Base-by-base conservation (phyloP, 2,329 filamentous ascomycete species). In the Aspergillus texensis region DNA sequence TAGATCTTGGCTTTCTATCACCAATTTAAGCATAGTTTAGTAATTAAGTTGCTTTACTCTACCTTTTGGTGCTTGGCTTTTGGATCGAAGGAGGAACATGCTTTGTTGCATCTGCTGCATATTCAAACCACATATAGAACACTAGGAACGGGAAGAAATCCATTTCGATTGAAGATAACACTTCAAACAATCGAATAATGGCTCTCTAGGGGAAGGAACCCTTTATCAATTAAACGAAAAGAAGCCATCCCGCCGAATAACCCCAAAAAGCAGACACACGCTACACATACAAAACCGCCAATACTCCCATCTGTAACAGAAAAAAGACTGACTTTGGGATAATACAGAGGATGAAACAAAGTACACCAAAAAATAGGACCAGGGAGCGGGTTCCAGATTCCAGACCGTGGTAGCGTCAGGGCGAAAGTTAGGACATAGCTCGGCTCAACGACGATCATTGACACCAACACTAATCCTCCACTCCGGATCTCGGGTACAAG, bases 401-500 rank as follows among this genome's bases (percentile, higher is more conserved):
- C 26, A 50, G 46, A 28, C 12, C 24, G 12, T 26, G 6, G 46
- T 50, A 30, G 46, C 6, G 24, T 28, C 6, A 3, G 24, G n/a
- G 6, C 3, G 14, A 50, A 50, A 50, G 46, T 48, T 48, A 16
- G 21, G 24, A 28, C 14, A 24, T 9, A 3, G 9, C 48, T 52
- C 48, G 48, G 48, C 6, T 32, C 24, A 52, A 34, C 30, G 48
- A 32, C 48, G 48, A 52, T 52, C 48, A 52, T 26, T 6, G 16
- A 52, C 4, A 52, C 48, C 19, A n/a, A 19, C 16, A n/a, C 14
- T 8, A 21, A 32, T 36, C 26, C 61, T 52, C 43, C 57, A 62
- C 57, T 58, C 57, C 62, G 62, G 62, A 64, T 64, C 62, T 64
- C 62, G 58, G 60, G 43, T 57, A 24, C 28, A 34, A 32, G 16